Conservation (phyloP, 768 basidiomycete genomes). For the Infundibulicybe gibba region DNA sequence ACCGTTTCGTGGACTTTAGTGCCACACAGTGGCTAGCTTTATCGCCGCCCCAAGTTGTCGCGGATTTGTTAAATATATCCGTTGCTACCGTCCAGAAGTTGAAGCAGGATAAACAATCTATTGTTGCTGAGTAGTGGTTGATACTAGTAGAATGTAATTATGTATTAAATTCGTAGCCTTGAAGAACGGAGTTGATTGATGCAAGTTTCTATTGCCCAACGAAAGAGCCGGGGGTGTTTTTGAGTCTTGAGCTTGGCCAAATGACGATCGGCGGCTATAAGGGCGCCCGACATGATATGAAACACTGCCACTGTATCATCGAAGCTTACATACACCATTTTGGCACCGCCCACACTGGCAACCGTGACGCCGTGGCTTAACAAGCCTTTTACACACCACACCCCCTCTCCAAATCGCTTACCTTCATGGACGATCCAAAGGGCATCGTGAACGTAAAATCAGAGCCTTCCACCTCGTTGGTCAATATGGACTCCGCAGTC, state of each 20-base stretch:
- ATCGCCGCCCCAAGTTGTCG: slow-evolving; percentile 12
- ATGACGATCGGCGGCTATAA: no score
- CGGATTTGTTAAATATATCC: slow-evolving; percentile 12
- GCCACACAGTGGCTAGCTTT: slow-evolving; percentile 12
- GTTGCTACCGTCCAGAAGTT: slow-evolving; percentile 9
- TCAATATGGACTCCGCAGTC: slow-evolving; percentile 42
- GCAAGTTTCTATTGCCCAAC: no score
- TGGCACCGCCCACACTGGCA: no score
- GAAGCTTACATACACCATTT: no score
- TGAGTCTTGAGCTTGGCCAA: not conserved
- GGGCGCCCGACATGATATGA: no score
- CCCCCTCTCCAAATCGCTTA: not conserved
- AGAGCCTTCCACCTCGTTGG: slow-evolving; percentile 43
- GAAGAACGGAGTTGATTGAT: no score
- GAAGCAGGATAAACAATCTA: slow-evolving; percentile 9
- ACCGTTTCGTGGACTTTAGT: slow-evolving; percentile 12
- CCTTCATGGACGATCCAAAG: slow-evolving; percentile 31
- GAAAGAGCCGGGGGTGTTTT: not conserved
- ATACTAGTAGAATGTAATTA: no score
- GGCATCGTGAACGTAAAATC: slow-evolving; percentile 41
- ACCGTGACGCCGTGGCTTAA: no score
- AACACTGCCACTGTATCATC: no score
- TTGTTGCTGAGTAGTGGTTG: slow-evolving; percentile 5
- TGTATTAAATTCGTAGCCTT: no score
- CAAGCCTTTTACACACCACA: no score